Evolutionary conservation across 2,329 filamentous ascomycete species (phyloP).

Genomic region (Hawksworthiomyces lignivorus): DNA sequence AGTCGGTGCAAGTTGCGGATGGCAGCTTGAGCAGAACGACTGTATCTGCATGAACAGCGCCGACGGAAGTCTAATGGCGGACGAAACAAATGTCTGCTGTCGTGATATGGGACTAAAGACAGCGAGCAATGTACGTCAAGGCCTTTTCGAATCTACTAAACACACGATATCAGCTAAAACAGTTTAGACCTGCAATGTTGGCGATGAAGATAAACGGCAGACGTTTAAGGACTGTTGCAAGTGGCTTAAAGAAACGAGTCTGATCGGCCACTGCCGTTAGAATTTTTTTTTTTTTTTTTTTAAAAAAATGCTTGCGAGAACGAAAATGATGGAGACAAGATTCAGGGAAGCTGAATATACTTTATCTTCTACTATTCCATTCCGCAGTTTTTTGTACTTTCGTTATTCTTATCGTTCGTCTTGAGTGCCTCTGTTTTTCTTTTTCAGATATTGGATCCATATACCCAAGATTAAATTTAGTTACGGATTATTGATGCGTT

Average conservation of each 20-base stretch:
- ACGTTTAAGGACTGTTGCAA: conserved; percentile 14
- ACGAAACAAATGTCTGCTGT: conserved; percentile 7
- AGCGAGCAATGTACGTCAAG: not conserved
- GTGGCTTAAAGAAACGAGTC: conserved; percentile 9
- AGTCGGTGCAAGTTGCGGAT: conserved; percentile 8
- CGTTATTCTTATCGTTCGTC: no score
- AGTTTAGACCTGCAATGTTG: conserved; percentile 4
- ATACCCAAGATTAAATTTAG: no score
- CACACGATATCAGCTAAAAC: not conserved
- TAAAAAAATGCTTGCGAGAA: no score
- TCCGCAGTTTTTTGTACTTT: no score
- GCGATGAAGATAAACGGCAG: conserved; percentile 6
- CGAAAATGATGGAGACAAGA: no score
- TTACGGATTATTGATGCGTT: no score
- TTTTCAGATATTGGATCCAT: no score
- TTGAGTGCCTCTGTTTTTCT: no score
- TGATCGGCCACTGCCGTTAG: conserved; percentile 11
- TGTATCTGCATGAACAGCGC: conserved; percentile 13
- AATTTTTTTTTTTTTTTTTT: not conserved
- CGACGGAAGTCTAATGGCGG: conserved; percentile 1
- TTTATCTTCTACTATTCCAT: no score
- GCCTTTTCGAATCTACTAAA: no score
- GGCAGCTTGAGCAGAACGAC: conserved; percentile 9
- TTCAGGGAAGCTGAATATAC: no score
- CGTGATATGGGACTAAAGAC: conserved; percentile 1